Percentiles rank a stretch among this genome's conserved stretches.
These are phyloP conservation scores for Sarocladiaceae sp. DNA, from an alignment of 2,329 filamentous ascomycete species.

Conservation along the genomic window DNA sequence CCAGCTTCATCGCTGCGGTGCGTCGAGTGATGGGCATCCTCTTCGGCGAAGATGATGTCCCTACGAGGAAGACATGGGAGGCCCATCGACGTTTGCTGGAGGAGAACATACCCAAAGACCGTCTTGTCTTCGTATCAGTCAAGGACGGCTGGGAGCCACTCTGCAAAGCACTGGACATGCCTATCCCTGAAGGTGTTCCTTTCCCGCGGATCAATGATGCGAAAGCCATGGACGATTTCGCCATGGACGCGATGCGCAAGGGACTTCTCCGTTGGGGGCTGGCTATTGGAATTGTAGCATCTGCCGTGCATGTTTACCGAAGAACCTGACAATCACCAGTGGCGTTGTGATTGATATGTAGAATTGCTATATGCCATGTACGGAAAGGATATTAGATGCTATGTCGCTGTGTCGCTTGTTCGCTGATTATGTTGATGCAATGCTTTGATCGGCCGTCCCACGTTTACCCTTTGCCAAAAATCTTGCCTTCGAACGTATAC, in stretches of 20 bases:
- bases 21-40: conserved; percentile 8
- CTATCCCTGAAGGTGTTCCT: conserved; percentile 5
- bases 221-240: conserved; percentile 9
- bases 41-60: conserved; percentile 10
- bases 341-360: no score
- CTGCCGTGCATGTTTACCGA: neutral
- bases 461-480: neutral
- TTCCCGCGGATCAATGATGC: conserved; percentile 11
- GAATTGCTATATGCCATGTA: no score
- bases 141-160: conserved; percentile 7
- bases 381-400: neutral
- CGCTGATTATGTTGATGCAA: neutral
- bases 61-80: conserved; percentile 10
- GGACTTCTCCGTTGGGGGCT: neutral
- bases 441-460: conserved; percentile 1
- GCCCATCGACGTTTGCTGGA: conserved; percentile 9
- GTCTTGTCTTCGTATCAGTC: neutral
- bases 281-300: neutral
- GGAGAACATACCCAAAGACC: neutral
- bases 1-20: conserved; percentile 11
- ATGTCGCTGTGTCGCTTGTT: neutral
- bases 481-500: no score
- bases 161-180: conserved; percentile 6
- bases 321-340: neutral
- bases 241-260: neutral